Percentiles rank a stretch among this genome's conserved stretches.
Conservation (phyloP, 805 yeast genomes). For the Ogataea degrootiae region DNA sequence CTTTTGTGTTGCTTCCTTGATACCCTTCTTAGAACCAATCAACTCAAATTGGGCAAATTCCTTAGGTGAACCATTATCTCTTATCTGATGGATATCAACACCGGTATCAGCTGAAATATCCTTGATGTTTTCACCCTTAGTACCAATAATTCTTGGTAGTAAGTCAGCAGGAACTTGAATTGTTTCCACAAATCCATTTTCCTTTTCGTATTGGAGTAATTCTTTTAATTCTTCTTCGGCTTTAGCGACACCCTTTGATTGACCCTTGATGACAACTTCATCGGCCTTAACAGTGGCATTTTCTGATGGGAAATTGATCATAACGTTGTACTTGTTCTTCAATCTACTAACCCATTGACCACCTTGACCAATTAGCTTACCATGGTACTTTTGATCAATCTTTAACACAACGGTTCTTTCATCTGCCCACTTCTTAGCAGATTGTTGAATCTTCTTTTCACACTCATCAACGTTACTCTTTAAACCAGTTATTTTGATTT, state of each 20-base stretch:
- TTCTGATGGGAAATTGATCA: constrained; percentile 66
- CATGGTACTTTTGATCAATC: constrained; percentile 75
- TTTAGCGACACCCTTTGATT: constrained; percentile 81
- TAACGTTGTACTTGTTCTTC: constrained; percentile 82
- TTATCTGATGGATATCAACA: constrained; percentile 46
- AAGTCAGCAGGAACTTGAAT: constrained; percentile 66
- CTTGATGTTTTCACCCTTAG: constrained; percentile 76
- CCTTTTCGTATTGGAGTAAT: constrained; percentile 78
- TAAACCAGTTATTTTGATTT: constrained; percentile 67
- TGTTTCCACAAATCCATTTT: constrained; percentile 67
- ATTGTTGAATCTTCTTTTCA: constrained; percentile 48
- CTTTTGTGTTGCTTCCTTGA: constrained; percentile 63
- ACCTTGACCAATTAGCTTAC: constrained; percentile 75
- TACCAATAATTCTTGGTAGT: constrained; percentile 87
- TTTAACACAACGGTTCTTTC: constrained; percentile 60
- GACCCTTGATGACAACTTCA: constrained; percentile 77
- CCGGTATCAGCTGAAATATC: constrained; percentile 71
- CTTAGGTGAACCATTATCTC: constrained; percentile 37
- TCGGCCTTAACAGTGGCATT: constrained; percentile 43
- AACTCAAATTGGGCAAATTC: constrained; percentile 62
- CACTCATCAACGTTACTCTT: constrained; percentile 76
- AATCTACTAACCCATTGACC: constrained; percentile 80
- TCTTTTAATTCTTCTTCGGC: constrained; percentile 83
- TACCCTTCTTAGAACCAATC: constrained; percentile 72
- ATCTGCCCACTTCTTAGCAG: constrained; percentile 77